A percentile compares a stretch with the other conserved stretches of the same genome.
These are phyloP conservation scores for Clarkia xantiana DNA, from an alignment of 345 rosid species.

Conservation along the genomic window DNA sequence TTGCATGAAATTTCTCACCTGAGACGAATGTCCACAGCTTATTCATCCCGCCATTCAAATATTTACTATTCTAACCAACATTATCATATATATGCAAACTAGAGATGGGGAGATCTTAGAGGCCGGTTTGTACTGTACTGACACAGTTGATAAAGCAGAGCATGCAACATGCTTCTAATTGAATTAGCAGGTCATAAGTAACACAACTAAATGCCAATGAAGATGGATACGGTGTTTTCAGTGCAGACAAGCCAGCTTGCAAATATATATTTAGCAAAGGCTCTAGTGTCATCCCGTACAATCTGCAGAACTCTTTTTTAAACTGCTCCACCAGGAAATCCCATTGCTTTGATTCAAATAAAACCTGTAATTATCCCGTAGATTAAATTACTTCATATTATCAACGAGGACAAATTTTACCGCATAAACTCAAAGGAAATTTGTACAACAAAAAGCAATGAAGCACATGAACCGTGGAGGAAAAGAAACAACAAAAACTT, in stretches of 20 bases:
- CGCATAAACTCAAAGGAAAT: not conserved
- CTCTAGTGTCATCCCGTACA: slow-evolving; percentile 93
- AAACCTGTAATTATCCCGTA: slow-evolving; percentile 27
- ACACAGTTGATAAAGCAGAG: no score
- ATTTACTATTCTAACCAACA: no score
- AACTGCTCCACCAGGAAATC: slow-evolving; percentile 78
- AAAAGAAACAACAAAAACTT: no score
- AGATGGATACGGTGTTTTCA: slow-evolving; percentile 86
- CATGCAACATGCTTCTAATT: not conserved
- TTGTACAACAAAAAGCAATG: not conserved
- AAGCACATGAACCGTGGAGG: no score
- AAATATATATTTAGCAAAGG: slow-evolving; percentile 80
- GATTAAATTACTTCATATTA: not conserved
- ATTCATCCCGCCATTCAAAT: no score
- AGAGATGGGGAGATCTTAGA: no score
- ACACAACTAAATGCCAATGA: not conserved
- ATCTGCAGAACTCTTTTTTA: slow-evolving; percentile 80
- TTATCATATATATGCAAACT: no score
- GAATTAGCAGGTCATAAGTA: not conserved
- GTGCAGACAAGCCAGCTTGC: slow-evolving; percentile 91
- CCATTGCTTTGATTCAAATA: slow-evolving; percentile 90
- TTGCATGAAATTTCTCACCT: no score
- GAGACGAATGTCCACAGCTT: no score
- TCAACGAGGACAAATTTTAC: not conserved
- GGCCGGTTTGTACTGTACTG: no score